These are phyloP conservation scores for Comarum palustre DNA, from an alignment of 306 rosid species.

Conservation along the genomic window DNA sequence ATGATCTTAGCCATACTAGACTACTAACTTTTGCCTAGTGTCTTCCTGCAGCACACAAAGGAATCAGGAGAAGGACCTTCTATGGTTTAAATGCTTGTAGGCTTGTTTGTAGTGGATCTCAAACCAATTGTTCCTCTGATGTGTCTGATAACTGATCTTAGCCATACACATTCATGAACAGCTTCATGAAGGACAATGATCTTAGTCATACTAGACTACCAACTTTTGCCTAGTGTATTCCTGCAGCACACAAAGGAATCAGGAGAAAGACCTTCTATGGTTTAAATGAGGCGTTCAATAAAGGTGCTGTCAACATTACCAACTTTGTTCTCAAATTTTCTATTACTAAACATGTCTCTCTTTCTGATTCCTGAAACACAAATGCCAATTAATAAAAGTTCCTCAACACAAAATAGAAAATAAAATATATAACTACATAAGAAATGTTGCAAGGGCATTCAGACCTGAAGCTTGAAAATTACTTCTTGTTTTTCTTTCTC, in stretches of 20 bases:
- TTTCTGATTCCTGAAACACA: constrained; percentile 69
- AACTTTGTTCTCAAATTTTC: constrained; percentile 84
- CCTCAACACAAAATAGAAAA: background rate
- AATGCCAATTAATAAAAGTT: constrained; percentile 18
- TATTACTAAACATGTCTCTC: constrained; percentile 58
- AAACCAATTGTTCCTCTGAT: too few relatives aligned
- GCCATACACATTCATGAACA: too few relatives aligned
- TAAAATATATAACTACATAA: background rate
- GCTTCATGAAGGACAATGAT: too few relatives aligned
- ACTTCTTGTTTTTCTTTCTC: constrained; percentile 79
- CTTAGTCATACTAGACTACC: constrained; percentile 25
- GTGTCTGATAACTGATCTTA: too few relatives aligned
- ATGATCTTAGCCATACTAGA: too few relatives aligned
- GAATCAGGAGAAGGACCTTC: constrained; percentile 20
- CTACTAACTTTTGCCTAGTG: constrained; percentile 73
- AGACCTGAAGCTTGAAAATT: constrained; percentile 74
- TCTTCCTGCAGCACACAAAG: constrained; percentile 65
- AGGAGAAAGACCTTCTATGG: constrained; percentile 14
- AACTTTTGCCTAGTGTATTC: constrained; percentile 82
- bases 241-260: constrained; percentile 47
- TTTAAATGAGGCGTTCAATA: constrained; percentile 20
- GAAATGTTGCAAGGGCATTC: constrained; percentile 19
- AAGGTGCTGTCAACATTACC: constrained; percentile 46
- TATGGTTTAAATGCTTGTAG: constrained; percentile 2
- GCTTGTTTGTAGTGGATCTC: too few relatives aligned